These are phyloP conservation scores for Talaromyces sp. DNA, from an alignment of 2,329 filamentous ascomycete species.

Conservation along the genomic window DNA sequence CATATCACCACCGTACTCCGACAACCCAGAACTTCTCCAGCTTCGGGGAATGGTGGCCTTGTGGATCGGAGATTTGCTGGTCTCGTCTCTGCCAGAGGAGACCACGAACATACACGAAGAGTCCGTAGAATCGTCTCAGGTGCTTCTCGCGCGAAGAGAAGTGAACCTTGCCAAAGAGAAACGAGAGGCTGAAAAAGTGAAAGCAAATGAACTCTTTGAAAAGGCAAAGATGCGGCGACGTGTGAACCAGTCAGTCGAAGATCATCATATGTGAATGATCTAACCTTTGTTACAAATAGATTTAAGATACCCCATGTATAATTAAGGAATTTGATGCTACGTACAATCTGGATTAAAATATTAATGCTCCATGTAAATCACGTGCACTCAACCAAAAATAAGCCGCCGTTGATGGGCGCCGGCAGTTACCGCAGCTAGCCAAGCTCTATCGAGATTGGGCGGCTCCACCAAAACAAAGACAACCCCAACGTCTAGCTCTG, in stretches of 20 bases:
- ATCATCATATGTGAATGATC: not conserved
- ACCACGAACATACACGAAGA: constrained; percentile 13
- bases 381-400: not conserved
- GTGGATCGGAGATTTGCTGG: constrained; percentile 65
- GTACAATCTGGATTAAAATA: not conserved
- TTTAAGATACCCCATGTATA: not conserved
- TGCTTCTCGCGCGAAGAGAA: constrained; percentile 27
- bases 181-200: constrained; percentile 25
- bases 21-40: constrained; percentile 61
- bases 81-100: constrained; percentile 26
- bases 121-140: constrained; percentile 13
- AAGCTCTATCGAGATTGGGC: not conserved
- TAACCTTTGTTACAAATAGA: not conserved
- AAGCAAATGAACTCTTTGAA: constrained; percentile 28
- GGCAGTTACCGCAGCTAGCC: not conserved
- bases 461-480: not conserved
- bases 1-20: constrained; percentile 64
- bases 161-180: constrained; percentile 29
- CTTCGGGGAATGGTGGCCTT: constrained; percentile 69
- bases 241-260: constrained; percentile 19
- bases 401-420: not conserved
- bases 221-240: constrained; percentile 28
- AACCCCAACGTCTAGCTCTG: not conserved
- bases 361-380: not conserved
- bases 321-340: not conserved